Evolutionary conservation across 148 eudicot species (phyloP).

Genomic region (Oxyria digyna): DNA sequence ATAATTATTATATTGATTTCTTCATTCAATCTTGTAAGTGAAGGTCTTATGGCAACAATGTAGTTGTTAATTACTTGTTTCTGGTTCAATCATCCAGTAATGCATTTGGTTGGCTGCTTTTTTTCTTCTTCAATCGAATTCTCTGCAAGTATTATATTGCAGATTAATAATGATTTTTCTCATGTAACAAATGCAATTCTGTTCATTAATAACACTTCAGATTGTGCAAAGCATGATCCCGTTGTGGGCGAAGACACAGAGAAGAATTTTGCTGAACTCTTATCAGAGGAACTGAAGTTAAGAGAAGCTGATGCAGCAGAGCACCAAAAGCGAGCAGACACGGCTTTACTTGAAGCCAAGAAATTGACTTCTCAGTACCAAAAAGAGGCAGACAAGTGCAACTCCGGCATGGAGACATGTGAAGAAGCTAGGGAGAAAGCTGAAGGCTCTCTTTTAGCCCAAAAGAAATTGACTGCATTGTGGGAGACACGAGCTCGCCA

Average conservation of each 20-base stretch:
- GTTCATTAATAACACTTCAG: constrained; percentile 18
- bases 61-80: neutral
- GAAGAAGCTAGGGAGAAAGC: constrained; percentile 88
- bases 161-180: neutral
- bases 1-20: neutral
- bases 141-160: neutral
- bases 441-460: constrained; percentile 43
- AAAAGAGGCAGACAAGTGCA: constrained; percentile 91
- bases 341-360: constrained; percentile 48
- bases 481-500: constrained; percentile 74
- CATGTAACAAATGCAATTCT: neutral
- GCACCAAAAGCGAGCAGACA: constrained; percentile 44
- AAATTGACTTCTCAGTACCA: constrained; percentile 54
- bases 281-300: constrained; percentile 55
- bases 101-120: neutral
- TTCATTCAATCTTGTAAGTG: neutral
- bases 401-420: constrained; percentile 58
- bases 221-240: constrained; percentile 64
- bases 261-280: constrained; percentile 38
- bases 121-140: neutral
- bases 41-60: neutral
- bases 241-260: constrained; percentile 54
- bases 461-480: constrained; percentile 49
- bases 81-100: neutral
- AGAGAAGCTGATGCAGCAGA: constrained; percentile 53